phyloP scores from a whole-genome alignment of 164 flowering plant species.

The Saururus chinensis region DNA sequence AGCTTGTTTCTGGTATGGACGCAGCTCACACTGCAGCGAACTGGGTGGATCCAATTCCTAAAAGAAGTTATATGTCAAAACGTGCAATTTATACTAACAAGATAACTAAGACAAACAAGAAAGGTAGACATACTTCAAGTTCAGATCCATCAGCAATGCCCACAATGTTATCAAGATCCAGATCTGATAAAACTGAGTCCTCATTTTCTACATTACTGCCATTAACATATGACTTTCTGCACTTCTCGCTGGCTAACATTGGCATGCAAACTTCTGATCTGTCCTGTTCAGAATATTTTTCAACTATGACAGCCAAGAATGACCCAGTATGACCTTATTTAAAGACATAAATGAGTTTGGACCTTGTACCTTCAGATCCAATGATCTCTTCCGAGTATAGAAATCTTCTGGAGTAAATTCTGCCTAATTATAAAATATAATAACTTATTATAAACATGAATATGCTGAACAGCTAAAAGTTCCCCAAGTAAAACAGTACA shows the following conservation, averaged over 20 bases:
- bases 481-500: too few species aligned
- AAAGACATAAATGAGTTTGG: background rate
- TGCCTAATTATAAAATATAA: slow-evolving; percentile 47
- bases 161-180: slow-evolving; percentile 75
- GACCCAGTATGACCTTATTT: background rate
- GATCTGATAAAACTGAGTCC: slow-evolving; percentile 49
- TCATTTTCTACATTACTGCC: slow-evolving; percentile 44
- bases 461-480: too few species aligned
- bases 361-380: slow-evolving; percentile 44
- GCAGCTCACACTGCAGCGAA: slow-evolving; percentile 70
- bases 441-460: background rate
- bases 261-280: slow-evolving; percentile 30
- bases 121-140: slow-evolving; percentile 49
- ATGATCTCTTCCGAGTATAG: slow-evolving; percentile 57
- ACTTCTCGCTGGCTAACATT: slow-evolving; percentile 24
- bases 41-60: slow-evolving; percentile 92
- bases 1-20: slow-evolving; percentile 96
- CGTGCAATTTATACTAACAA: background rate
- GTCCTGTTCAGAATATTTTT: slow-evolving; percentile 36
- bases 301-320: slow-evolving; percentile 1
- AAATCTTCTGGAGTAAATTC: slow-evolving; percentile 83
- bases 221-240: slow-evolving; percentile 25
- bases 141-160: slow-evolving; percentile 61
- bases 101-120: background rate
- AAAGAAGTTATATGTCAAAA: slow-evolving; percentile 2